Conservation (phyloP, 306 rosid species). For the Canavalia gladiata region DNA sequence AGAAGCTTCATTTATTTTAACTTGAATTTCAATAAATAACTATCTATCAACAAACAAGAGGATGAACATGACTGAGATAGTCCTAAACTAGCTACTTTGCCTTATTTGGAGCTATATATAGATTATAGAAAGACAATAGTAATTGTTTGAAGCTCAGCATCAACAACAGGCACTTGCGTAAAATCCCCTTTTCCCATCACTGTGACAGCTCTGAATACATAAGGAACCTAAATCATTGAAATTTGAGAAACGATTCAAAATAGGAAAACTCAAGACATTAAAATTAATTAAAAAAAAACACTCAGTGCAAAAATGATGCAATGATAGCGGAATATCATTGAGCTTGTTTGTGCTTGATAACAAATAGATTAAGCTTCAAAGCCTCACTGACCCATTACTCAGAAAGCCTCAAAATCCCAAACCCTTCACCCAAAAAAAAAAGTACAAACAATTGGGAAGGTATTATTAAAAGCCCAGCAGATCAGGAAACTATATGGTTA, state of each 20-base stretch:
- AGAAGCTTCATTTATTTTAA: constrained; percentile 23
- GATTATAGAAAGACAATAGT: background rate
- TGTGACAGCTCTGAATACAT: background rate
- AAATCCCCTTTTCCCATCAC: background rate
- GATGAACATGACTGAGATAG: constrained; percentile 24
- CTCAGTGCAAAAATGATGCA: background rate
- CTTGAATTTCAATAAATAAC: constrained; percentile 30
- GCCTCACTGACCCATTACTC: constrained; percentile 11
- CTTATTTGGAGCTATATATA: background rate
- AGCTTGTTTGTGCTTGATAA: constrained; percentile 8
- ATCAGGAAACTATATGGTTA: constrained; percentile 41
- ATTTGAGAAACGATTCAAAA: background rate
- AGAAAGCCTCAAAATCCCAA: constrained; percentile 35
- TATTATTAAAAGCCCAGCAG: constrained; percentile 41
- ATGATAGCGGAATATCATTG: constrained; percentile 18
- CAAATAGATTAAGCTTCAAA: constrained; percentile 1
- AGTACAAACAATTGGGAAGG: constrained; percentile 26
- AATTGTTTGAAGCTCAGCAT: constrained; percentile 8
- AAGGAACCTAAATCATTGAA: background rate
- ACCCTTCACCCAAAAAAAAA: background rate
- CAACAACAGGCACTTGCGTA: background rate
- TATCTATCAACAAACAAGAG: constrained; percentile 16
- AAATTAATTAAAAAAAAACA: background rate
- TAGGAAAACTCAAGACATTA: background rate
- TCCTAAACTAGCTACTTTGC: constrained; percentile 26